phyloP scores from a whole-genome alignment of 805 yeast genomes.

The Candida arabinofermentans region DNA sequence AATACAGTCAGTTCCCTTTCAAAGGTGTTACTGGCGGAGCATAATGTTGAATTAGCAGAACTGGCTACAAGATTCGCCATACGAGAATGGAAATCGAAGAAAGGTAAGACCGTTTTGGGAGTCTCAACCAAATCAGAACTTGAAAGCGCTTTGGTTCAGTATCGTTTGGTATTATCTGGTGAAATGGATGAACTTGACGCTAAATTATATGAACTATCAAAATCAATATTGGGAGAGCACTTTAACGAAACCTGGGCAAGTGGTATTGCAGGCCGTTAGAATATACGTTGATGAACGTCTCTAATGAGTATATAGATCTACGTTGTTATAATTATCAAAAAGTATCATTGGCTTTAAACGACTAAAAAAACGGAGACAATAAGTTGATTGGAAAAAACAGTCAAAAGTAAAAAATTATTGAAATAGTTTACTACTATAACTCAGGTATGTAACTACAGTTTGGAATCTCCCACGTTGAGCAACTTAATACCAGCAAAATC shows the following conservation, averaged over 20 bases:
- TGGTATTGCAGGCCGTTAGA: constrained; percentile 20
- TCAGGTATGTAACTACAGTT: constrained; percentile 17
- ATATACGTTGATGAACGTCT: neutral
- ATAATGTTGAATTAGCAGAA: constrained; percentile 69
- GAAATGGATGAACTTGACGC: constrained; percentile 40
- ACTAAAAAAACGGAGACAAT: constrained; percentile 2
- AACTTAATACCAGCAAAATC: constrained; percentile 83
- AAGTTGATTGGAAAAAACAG: neutral
- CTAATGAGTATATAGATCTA: constrained; percentile 1
- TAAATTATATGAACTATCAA: constrained; percentile 39
- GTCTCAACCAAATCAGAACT: constrained; percentile 64
- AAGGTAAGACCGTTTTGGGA: constrained; percentile 74
- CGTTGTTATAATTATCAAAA: too few relatives aligned
- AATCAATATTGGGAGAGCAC: constrained; percentile 45
- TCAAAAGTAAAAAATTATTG: constrained; percentile 4
- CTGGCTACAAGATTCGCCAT: constrained; percentile 76
- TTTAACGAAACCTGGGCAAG: constrained; percentile 63
- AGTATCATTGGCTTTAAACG: too few relatives aligned
- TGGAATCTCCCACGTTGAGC: constrained; percentile 17
- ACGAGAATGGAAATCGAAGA: constrained; percentile 45
- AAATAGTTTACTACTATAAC: too few relatives aligned
- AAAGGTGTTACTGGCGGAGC: constrained; percentile 28
- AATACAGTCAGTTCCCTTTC: constrained; percentile 47
- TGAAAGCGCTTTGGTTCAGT: constrained; percentile 54
- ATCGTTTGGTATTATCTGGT: constrained; percentile 41